Evolutionary conservation across 176 grass and related monocot species (phyloP), one percentile per base, ranked within the genome.

Genomic region (Triticum dicoccoides): DNA sequence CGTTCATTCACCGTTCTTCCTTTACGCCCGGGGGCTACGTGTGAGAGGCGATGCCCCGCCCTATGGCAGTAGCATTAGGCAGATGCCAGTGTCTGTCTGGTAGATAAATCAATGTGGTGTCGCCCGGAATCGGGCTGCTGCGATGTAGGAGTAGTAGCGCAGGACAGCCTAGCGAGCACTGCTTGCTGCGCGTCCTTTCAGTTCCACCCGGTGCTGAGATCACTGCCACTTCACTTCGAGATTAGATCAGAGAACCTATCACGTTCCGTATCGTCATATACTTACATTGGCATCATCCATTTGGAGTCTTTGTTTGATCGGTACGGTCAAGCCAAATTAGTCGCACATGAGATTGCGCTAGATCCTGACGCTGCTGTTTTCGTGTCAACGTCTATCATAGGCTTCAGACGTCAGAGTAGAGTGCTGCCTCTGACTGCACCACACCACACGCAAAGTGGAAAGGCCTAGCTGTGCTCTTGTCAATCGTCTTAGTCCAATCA

Each of bases 361-460:
- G 78, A 67, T 82, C 63, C 62, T 68, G 42, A 27, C 14, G 20
- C 18, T n/a, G 17, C 33, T 17, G 29, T 51, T 24, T 14, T 35
- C 35, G 11, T 69, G 10, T 41, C 78, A 73, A 64, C 41, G 29
- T 81, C 20, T 11, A 51, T 38, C 49, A 2, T 13, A 52, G 66
- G 62, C 37, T 71, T 25, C 1, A 34, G 6, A 61, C 47, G 27
- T 79, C 21, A 0, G 32, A 4, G 77, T 49, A 67, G 49, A 15
- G 51, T 18, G 15, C 51, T 17, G 51, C 51, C 51, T 18, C 51
- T 54, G 51, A 15, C 80, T 74, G 69, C 78, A 29, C 54, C 51
- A 18, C 51, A 54, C 45, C 41, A 6, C 78, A 87, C 69, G 69
- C 85, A 51, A 87, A 51, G 78, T 75, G 67, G 2, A 64, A 52